Conservation (phyloP, 2,329 filamentous ascomycete species). For the Botryotinia narcissicola region DNA sequence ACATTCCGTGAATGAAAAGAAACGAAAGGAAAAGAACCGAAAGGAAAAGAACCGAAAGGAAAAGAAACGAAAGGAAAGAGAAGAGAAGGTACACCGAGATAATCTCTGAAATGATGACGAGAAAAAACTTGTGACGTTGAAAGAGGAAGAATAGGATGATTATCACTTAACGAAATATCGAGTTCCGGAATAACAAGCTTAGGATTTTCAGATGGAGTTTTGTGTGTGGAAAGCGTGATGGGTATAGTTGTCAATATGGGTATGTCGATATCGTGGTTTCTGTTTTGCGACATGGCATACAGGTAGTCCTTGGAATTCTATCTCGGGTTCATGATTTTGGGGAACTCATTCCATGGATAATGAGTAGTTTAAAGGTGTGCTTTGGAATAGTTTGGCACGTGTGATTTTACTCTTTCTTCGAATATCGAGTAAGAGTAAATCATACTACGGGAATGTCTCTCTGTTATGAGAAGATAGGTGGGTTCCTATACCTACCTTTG, state of each 20-base stretch:
- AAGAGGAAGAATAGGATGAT: no score
- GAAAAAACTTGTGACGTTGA: background rate
- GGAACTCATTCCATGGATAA: background rate
- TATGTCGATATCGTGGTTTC: background rate
- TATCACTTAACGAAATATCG: background rate
- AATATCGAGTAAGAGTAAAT: background rate
- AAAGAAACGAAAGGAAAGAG: fast-evolving
- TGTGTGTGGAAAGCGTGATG: background rate
- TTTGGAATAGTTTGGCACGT: background rate
- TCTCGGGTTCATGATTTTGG: background rate
- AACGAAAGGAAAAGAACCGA: no score
- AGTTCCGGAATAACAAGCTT: background rate
- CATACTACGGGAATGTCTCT: background rate
- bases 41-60: no score
- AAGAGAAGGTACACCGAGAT: background rate
- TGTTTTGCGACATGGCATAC: background rate
- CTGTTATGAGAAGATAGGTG: background rate
- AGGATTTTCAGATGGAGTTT: background rate
- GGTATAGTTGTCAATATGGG: background rate
- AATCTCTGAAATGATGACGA: background rate
- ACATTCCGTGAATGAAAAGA: background rate
- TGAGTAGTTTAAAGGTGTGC: background rate
- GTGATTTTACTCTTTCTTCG: no score
- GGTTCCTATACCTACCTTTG: background rate
- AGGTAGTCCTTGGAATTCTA: background rate